These are phyloP conservation scores for Pyricularia grisea DNA, from an alignment of 2,329 filamentous ascomycete genomes.

Conservation along the genomic window DNA sequence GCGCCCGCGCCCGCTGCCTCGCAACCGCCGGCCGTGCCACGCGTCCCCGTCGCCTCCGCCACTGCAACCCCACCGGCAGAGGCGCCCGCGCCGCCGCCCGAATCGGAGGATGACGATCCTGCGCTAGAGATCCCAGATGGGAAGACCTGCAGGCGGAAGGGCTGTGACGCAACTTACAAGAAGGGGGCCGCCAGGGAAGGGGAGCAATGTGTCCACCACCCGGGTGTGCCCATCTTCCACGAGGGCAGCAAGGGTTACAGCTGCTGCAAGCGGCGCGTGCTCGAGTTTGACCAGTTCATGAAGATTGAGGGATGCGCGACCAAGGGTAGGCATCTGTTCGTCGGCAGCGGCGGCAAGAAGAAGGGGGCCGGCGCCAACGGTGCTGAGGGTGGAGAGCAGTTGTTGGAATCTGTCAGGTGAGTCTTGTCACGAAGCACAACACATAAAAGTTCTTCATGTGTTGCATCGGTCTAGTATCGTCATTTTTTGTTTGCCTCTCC, in stretches of 20 bases:
- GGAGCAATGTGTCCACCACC: constrained; percentile 81
- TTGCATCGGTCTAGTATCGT: not conserved
- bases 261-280: constrained; percentile 88
- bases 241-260: constrained; percentile 97
- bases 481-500: not conserved
- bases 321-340: constrained; percentile 73
- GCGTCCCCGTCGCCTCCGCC: constrained; percentile 19
- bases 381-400: constrained; percentile 74
- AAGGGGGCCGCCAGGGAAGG: constrained; percentile 49
- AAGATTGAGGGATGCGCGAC: constrained; percentile 86
- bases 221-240: constrained; percentile 87
- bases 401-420: constrained; percentile 69
- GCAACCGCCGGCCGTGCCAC: not conserved
- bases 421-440: constrained; percentile 13
- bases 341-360: constrained; percentile 65
- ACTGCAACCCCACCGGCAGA: constrained; percentile 31
- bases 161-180: constrained; percentile 60
- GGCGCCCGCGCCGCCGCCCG: constrained; percentile 53
- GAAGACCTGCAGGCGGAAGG: constrained; percentile 66
- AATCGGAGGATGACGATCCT: constrained; percentile 83
- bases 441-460: not conserved
- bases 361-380: constrained; percentile 21
- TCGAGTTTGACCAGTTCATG: constrained; percentile 98
- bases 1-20: constrained; percentile 26
- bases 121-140: constrained; percentile 63